Evolutionary conservation across 2,329 filamentous ascomycete genomes (phyloP).

Genomic region (Aspergillus novofumigatus): DNA sequence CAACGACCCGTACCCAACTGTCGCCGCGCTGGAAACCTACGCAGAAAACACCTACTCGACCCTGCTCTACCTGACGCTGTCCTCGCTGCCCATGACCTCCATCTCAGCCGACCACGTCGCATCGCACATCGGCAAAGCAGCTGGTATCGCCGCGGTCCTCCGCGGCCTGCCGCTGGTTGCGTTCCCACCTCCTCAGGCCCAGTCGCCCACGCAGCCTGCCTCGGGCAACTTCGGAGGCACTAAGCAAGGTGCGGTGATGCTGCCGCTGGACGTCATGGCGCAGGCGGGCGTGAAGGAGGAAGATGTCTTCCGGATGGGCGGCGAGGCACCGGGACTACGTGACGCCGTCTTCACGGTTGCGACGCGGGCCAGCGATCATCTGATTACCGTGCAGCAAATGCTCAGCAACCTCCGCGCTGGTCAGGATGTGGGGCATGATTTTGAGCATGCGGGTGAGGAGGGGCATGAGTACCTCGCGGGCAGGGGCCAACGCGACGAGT

Average conservation of each 20-base stretch:
- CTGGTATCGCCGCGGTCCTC: constrained; percentile 81
- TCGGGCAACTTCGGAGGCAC: constrained; percentile 34
- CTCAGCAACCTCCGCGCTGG: constrained; percentile 72
- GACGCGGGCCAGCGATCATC: constrained; percentile 88
- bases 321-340: constrained; percentile 71
- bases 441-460: constrained; percentile 78
- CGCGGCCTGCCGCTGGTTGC: constrained; percentile 85
- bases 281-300: constrained; percentile 78
- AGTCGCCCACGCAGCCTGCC: constrained; percentile 49
- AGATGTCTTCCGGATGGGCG: constrained; percentile 77
- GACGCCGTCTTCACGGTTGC: constrained; percentile 91
- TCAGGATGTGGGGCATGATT: constrained; percentile 74
- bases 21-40: constrained; percentile 77
- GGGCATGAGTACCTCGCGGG: constrained; percentile 52
- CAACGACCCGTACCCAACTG: constrained; percentile 72
- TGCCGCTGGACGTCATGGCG: constrained; percentile 88
- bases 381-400: constrained; percentile 93
- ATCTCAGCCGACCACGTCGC: constrained; percentile 88
- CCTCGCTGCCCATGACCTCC: constrained; percentile 71
- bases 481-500: constrained; percentile 15
- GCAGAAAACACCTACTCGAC: constrained; percentile 94
- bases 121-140: constrained; percentile 91
- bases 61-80: constrained; percentile 81
- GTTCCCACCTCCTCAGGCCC: constrained; percentile 61
- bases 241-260: constrained; percentile 63